Percentiles rank a stretch among this genome's conserved stretches.
phyloP scores from a whole-genome alignment of 2,329 filamentous ascomycete species.

The Myotisia sp. region DNA sequence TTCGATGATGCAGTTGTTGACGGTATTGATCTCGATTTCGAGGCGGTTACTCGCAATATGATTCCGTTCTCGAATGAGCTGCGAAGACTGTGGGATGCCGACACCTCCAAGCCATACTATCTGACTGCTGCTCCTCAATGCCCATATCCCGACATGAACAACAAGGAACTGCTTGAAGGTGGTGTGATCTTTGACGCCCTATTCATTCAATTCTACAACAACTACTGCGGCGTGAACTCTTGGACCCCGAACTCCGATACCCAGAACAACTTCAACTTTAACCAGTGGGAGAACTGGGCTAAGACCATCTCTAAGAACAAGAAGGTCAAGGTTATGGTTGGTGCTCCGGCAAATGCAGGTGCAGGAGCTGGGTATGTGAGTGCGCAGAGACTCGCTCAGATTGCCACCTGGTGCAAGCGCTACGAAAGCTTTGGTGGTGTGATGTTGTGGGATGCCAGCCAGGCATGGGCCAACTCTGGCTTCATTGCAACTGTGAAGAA shows the following conservation, averaged over 20 bases:
- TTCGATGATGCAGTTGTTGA: constrained; percentile 54
- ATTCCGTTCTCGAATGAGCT: constrained; percentile 46
- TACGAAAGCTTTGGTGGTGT: constrained; percentile 51
- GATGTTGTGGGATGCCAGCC: constrained; percentile 56
- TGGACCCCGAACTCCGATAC: constrained; percentile 33
- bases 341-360: constrained; percentile 42
- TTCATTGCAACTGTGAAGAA: constrained; percentile 37
- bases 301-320: constrained; percentile 42
- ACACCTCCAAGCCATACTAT: constrained; percentile 40
- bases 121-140: constrained; percentile 56
- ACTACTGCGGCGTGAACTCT: constrained; percentile 47
- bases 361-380: constrained; percentile 42
- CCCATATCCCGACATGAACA: constrained; percentile 47
- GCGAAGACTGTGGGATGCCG: constrained; percentile 40
- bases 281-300: constrained; percentile 53
- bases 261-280: constrained; percentile 47
- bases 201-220: constrained; percentile 56
- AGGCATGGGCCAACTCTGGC: constrained; percentile 44
- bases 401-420: constrained; percentile 41
- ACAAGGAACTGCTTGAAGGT: constrained; percentile 40
- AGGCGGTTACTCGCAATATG: constrained; percentile 46
- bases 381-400: constrained; percentile 32
- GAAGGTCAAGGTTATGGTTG: constrained; percentile 48
- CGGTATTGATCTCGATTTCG: constrained; percentile 67
- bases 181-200: constrained; percentile 46